Evolutionary conservation across 805 yeast genomes (phyloP), one percentile per base, ranked within the genome.

Genomic region (Starmerella potacharoeniae): DNA sequence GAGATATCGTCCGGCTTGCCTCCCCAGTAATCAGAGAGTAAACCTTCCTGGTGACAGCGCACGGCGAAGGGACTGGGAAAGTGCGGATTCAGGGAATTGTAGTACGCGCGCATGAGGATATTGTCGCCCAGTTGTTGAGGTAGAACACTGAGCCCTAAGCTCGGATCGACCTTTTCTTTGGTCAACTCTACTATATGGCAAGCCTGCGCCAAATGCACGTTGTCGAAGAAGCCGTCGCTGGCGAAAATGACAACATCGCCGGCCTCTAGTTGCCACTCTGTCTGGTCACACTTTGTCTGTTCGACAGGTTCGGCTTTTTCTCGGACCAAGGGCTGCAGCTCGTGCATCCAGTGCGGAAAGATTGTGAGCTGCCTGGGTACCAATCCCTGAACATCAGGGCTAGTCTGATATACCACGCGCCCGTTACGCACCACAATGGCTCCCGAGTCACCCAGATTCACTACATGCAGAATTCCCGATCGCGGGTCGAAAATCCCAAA

Each of bases 1-100:
- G 97, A 88, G 40, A 93, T 84, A 69, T 91, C 98, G 70, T 91
- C 98, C 47, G 89, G 95, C 71, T 91, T 91, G 13, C 98, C 98
- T 6, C 49, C 97, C 79, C 51, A 83, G 46, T 55, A 57, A 33
- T 49, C 58, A 22, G 31, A 16, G 7, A 51, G 47, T 66, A 60
- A 79, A 74, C 10, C 83, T 28, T 56, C 55, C 22, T 55, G 52
- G 75, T 54, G 85, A 73, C 64, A 83, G 86, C 68, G 84, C 13
- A 60, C 89, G 7, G 96, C 84, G 70, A 91, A 91, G 0, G 91
- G 95, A 58, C 95, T 82, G 17, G 90, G 88, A 65, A 77, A 85
- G 55, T 78, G 73, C 13, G 83, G 78, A 68, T 91, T 91, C 59
- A 79, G 75, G 55, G 95, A 84, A 22, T 87, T 75, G 49, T 74